Percentiles rank a stretch among this genome's conserved stretches.
Evolutionary conservation across 768 basidiomycete genomes (phyloP).

Genomic region (Lactarius hengduanensis): DNA sequence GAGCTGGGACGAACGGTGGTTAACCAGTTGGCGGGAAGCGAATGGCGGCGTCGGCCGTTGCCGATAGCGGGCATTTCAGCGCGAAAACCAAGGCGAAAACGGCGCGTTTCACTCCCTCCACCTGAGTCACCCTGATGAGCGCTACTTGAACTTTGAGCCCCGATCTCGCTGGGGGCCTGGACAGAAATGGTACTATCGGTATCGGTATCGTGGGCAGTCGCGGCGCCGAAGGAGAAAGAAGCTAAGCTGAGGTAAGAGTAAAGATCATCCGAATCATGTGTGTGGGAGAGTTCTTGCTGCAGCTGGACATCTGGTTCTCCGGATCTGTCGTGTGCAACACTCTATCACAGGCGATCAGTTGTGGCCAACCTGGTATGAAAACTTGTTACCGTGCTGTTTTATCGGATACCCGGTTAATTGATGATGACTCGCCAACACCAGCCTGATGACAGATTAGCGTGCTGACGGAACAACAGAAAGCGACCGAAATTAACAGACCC

Average conservation of each 20-base stretch:
- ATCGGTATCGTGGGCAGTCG: slow-evolving; percentile 31
- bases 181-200: slow-evolving; percentile 41
- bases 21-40: too few species aligned
- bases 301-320: background rate
- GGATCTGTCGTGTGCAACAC: background rate
- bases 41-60: slow-evolving; percentile 38
- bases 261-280: slow-evolving; percentile 21
- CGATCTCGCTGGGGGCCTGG: slow-evolving; percentile 8
- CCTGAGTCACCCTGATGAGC: slow-evolving; percentile 20
- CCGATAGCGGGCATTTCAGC: slow-evolving; percentile 46
- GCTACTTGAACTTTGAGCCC: too few species aligned
- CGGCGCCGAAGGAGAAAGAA: slow-evolving; percentile 44
- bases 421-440: slow-evolving; percentile 1
- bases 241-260: slow-evolving; percentile 41
- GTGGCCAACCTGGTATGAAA: background rate
- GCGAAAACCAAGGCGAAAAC: slow-evolving; percentile 38
- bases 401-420: background rate
- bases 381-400: background rate
- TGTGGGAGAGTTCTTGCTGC: background rate
- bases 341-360: background rate
- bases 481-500: background rate
- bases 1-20: too few species aligned
- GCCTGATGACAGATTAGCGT: background rate
- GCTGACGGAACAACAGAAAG: background rate
- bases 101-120: slow-evolving; percentile 31